Conservation (phyloP, 225 moss, liverwort and hornwort genomes). For the Marchantia paleacea region DNA sequence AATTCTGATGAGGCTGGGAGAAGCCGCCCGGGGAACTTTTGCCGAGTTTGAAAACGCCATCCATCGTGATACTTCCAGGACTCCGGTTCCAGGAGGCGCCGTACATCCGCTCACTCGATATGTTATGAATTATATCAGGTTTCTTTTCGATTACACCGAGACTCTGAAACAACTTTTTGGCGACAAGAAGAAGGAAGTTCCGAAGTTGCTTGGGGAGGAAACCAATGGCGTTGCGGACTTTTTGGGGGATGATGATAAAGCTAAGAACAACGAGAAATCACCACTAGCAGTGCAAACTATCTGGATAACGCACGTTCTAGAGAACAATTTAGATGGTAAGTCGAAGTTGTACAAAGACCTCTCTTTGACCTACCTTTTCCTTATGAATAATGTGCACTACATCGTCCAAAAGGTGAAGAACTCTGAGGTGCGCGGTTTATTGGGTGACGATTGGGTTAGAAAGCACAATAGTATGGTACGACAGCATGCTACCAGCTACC, state of each 20-base stretch:
- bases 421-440: conserved; percentile 69
- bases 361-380: conserved; percentile 76
- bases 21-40: conserved; percentile 82
- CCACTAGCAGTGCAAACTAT: conserved; percentile 86
- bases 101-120: conserved; percentile 93
- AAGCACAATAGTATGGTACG: conserved; percentile 76
- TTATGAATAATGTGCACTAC: conserved; percentile 98
- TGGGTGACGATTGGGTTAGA: conserved; percentile 94
- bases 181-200: conserved; percentile 76
- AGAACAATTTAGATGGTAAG: conserved; percentile 82
- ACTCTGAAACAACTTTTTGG: conserved; percentile 91
- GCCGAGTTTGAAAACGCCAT: conserved; percentile 94
- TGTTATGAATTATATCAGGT: conserved; percentile 97
- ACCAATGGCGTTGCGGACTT: conserved; percentile 56
- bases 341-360: conserved; percentile 86
- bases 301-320: conserved; percentile 79
- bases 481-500: conserved; percentile 81
- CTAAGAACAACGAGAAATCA: conserved; percentile 60
- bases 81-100: conserved; percentile 73
- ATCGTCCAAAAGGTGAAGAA: conserved; percentile 95
- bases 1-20: conserved; percentile 88
- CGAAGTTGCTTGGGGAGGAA: conserved; percentile 59
- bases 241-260: conserved; percentile 55
- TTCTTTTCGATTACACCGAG: conserved; percentile 86
- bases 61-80: conserved; percentile 68